Conservation (phyloP, 441 rosid species). For the Brassica balearica region DNA sequence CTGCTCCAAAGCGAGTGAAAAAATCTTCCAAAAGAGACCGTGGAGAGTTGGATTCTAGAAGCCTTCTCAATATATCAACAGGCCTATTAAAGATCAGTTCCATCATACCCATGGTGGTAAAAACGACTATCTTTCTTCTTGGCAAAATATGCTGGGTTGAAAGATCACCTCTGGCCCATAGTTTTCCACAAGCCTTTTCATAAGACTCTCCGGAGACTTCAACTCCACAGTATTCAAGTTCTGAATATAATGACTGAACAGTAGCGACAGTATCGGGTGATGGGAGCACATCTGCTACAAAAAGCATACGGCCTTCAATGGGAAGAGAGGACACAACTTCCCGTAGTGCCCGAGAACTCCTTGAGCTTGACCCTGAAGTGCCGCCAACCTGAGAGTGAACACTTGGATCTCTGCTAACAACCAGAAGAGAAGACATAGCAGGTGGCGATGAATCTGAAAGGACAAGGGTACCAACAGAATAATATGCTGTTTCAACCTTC, state of each 20-base stretch:
- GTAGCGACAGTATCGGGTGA: slow-evolving; percentile 77
- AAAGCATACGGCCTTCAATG: slow-evolving; percentile 97
- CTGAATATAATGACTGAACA: slow-evolving; percentile 82
- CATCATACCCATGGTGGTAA: slow-evolving; percentile 98
- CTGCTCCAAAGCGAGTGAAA: slow-evolving; percentile 93
- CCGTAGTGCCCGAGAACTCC: slow-evolving; percentile 82
- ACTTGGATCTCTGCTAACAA: slow-evolving; percentile 82
- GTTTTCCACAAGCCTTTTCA: slow-evolving; percentile 84
- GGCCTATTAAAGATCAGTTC: slow-evolving; percentile 96
- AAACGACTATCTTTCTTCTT: slow-evolving; percentile 80
- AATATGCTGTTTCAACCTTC: slow-evolving; percentile 88
- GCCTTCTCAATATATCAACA: slow-evolving; percentile 88
- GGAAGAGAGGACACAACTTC: slow-evolving; percentile 89
- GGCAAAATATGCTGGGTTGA: slow-evolving; percentile 90
- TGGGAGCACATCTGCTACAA: slow-evolving; percentile 90
- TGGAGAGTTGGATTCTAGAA: slow-evolving; percentile 85
- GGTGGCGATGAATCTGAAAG: slow-evolving; percentile 97
- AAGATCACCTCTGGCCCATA: slow-evolving; percentile 98
- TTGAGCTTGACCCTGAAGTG: slow-evolving; percentile 64
- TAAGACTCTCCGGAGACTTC: slow-evolving; percentile 70
- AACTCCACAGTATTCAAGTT: slow-evolving; percentile 78
- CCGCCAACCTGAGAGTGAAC: slow-evolving; percentile 68
- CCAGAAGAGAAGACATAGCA: slow-evolving; percentile 85
- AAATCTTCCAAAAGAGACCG: slow-evolving; percentile 89
- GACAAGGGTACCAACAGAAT: slow-evolving; percentile 87